A percentile compares a stretch with the other conserved stretches of the same genome.
These are phyloP conservation scores for Gaeumannomyces sp. DNA, from an alignment of 2,329 filamentous ascomycete species.

Conservation along the genomic window DNA sequence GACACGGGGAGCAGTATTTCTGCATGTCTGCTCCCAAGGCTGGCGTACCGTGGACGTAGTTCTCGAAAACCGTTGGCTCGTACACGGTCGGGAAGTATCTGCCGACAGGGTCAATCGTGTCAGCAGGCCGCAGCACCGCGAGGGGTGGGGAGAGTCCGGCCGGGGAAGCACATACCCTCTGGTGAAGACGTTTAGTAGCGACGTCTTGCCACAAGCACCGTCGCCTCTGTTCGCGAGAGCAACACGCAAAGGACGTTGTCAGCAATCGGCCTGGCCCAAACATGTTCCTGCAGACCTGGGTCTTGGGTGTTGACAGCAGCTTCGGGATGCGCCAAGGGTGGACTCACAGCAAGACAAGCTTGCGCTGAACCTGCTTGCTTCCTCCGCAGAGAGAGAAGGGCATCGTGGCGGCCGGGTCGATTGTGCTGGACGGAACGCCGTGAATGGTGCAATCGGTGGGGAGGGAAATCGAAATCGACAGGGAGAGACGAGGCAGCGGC, in stretches of 20 bases:
- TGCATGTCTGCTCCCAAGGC: background rate
- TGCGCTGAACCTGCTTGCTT: conserved; percentile 84
- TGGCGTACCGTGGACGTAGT: conserved; percentile 86
- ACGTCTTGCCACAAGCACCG: conserved; percentile 96
- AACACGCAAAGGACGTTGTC: conserved; percentile 9
- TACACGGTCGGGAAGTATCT: conserved; percentile 98
- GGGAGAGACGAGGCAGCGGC: background rate
- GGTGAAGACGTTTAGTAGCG: conserved; percentile 94
- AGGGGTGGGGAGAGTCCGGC: background rate
- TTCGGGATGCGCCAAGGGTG: conserved; percentile 1
- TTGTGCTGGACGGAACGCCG: too few relatives aligned
- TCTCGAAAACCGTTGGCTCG: conserved; percentile 97
- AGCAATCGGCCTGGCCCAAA: conserved; percentile 2
- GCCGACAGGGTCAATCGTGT: conserved; percentile 11
- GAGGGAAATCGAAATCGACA: too few relatives aligned
- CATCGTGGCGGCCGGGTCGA: conserved; percentile 23
- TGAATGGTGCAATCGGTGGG: background rate
- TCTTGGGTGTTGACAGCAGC: too few relatives aligned
- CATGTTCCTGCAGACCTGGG: background rate
- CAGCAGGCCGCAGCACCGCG: conserved; percentile 19
- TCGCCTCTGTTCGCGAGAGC: conserved; percentile 61
- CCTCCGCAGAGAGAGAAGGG: conserved; percentile 55
- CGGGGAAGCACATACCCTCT: conserved; percentile 63
- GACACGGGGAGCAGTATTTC: background rate
- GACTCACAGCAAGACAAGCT: conserved; percentile 83